These are phyloP conservation scores for Alnus glutinosa DNA, from an alignment of 306 rosid species.

Conservation along the genomic window DNA sequence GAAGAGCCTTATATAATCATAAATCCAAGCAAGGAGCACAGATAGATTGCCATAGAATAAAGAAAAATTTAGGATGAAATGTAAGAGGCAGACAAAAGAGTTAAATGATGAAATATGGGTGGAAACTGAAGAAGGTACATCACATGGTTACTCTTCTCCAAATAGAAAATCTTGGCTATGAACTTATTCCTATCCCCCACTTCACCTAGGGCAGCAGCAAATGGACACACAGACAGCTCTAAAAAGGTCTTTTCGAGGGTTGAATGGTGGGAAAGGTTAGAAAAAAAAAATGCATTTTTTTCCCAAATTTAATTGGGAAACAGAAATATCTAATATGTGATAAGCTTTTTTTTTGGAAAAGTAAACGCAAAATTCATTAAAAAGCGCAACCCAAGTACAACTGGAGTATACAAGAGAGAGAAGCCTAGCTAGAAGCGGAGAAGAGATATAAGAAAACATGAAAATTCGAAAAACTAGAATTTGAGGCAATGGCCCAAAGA, in stretches of 20 bases:
- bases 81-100: neutral
- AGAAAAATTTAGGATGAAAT: neutral
- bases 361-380: no score
- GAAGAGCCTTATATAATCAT: slow-evolving; percentile 25
- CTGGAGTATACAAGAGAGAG: no score
- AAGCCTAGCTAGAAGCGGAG: no score
- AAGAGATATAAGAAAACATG: no score
- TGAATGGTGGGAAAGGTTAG: neutral
- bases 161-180: neutral
- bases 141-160: neutral
- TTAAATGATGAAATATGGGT: neutral
- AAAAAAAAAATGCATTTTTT: neutral
- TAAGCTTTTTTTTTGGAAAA: neutral
- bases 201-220: neutral
- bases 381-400: no score
- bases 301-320: neutral
- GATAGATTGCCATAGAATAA: neutral
- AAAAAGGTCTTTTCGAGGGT: neutral
- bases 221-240: neutral
- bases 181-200: neutral
- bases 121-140: neutral
- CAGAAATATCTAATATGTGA: neutral
- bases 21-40: slow-evolving; percentile 17
- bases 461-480: no score
- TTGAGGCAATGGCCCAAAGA: no score